Evolutionary conservation across 306 rosid genomes (phyloP).

Genomic region (Inga oerstediana): DNA sequence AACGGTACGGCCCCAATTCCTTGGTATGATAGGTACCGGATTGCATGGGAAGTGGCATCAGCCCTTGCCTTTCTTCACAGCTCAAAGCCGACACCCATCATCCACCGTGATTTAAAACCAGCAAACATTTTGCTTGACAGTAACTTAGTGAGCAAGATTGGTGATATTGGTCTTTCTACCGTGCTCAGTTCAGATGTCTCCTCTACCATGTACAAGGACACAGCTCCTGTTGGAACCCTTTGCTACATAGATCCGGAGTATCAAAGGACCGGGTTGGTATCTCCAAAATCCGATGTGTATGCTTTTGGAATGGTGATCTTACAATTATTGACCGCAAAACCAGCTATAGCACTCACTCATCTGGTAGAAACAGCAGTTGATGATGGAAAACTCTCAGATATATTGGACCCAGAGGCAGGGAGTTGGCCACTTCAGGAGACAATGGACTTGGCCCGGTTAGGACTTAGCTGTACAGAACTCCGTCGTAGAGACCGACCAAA

Average conservation of each 20-base stretch:
- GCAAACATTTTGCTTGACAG: conserved; percentile 90
- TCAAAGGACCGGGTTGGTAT: conserved; percentile 75
- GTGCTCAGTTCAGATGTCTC: conserved; percentile 59
- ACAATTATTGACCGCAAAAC: conserved; percentile 87
- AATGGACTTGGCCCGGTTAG: conserved; percentile 67
- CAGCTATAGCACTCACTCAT: conserved; percentile 77
- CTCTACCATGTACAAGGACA: conserved; percentile 57
- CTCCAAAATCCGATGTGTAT: conserved; percentile 88
- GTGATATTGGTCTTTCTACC: conserved; percentile 89
- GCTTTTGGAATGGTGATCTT: conserved; percentile 93
- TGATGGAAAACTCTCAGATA: conserved; percentile 43
- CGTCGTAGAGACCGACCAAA: conserved; percentile 88
- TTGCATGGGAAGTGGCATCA: conserved; percentile 98
- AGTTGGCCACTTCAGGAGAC: conserved; percentile 86
- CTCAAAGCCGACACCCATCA: conserved; percentile 79
- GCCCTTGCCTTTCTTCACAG: conserved; percentile 88
- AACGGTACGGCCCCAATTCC: conserved; percentile 44
- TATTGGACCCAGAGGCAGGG: conserved; percentile 82
- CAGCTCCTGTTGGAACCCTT: conserved; percentile 83
- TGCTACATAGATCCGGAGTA: conserved; percentile 98
- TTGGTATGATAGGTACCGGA: conserved; percentile 81
- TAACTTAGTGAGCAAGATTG: conserved; percentile 91
- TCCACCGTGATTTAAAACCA: conserved; percentile 95
- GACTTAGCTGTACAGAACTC: conserved; percentile 83
- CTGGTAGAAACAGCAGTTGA: conserved; percentile 75